Percentiles rank a stretch among this genome's conserved stretches.
Conservation (phyloP, 306 rosid species). For the Trichosanthes cucumerina region DNA sequence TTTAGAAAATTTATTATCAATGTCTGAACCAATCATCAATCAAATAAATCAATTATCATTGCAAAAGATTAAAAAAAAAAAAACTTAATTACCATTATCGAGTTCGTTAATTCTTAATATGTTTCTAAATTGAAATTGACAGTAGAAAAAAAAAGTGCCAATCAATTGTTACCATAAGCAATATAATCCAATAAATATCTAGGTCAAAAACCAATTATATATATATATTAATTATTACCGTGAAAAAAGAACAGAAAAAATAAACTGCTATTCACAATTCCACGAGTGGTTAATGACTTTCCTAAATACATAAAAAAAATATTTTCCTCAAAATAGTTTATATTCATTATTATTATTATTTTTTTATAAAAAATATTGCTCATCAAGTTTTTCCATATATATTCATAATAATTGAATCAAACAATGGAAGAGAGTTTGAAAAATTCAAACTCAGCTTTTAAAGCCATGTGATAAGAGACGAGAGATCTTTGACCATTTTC, state of each 20-base stretch:
- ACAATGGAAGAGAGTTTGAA: background rate
- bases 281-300: background rate
- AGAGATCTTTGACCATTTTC: slow-evolving; percentile 3
- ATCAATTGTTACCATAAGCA: background rate
- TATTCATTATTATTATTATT: background rate
- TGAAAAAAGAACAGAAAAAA: background rate
- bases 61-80: too few species aligned
- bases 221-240: background rate
- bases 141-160: background rate
- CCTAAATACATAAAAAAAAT: too few species aligned
- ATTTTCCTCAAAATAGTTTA: background rate
- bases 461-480: background rate
- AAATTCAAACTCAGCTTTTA: background rate
- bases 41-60: background rate
- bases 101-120: background rate
- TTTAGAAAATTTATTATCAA: too few species aligned
- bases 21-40: background rate
- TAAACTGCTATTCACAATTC: background rate
- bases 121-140: background rate
- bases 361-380: background rate
- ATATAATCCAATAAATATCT: too few species aligned
- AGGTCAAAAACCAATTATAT: background rate
- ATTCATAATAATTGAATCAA: background rate
- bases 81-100: background rate
- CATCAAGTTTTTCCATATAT: background rate